These are phyloP conservation scores for Hypocreales sp. DNA, from an alignment of 2,329 filamentous ascomycete genomes.

Conservation along the genomic window DNA sequence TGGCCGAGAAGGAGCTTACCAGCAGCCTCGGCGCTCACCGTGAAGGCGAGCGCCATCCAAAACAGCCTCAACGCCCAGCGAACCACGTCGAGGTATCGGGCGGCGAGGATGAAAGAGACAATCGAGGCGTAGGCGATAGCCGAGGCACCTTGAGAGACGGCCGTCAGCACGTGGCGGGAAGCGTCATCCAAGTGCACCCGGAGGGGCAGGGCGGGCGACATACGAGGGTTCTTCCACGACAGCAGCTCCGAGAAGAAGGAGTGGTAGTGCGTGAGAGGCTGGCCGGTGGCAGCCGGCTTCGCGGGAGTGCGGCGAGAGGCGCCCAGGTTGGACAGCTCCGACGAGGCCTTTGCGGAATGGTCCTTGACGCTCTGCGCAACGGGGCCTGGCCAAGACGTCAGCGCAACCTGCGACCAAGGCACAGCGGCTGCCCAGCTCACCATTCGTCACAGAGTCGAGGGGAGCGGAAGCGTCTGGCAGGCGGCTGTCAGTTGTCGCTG, in stretches of 20 bases:
- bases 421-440: slow-evolving; percentile 18
- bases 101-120: slow-evolving; percentile 43
- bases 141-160: slow-evolving; percentile 35
- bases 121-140: slow-evolving; percentile 46
- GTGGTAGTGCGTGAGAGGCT: slow-evolving; percentile 54
- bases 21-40: slow-evolving; percentile 42
- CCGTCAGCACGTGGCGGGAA: slow-evolving; percentile 5
- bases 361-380: slow-evolving; percentile 43
- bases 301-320: slow-evolving; percentile 38
- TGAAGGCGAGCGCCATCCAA: slow-evolving; percentile 45
- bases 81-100: slow-evolving; percentile 49
- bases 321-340: slow-evolving; percentile 42
- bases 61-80: slow-evolving; percentile 51
- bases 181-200: not conserved
- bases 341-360: slow-evolving; percentile 36
- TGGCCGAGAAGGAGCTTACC: slow-evolving; percentile 47
- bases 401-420: no score
- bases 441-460: slow-evolving; percentile 30
- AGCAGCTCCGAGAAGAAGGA: slow-evolving; percentile 55
- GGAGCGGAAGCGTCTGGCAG: slow-evolving; percentile 31
- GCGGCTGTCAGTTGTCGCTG: slow-evolving; percentile 18
- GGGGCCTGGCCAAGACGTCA: slow-evolving; percentile 25
- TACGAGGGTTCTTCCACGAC: slow-evolving; percentile 55
- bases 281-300: slow-evolving; percentile 39
- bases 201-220: slow-evolving; percentile 9